Percentiles rank a stretch among this genome's conserved stretches.
These are phyloP conservation scores for Sicyos baderoa DNA, from an alignment of 306 rosid species.

Conservation along the genomic window DNA sequence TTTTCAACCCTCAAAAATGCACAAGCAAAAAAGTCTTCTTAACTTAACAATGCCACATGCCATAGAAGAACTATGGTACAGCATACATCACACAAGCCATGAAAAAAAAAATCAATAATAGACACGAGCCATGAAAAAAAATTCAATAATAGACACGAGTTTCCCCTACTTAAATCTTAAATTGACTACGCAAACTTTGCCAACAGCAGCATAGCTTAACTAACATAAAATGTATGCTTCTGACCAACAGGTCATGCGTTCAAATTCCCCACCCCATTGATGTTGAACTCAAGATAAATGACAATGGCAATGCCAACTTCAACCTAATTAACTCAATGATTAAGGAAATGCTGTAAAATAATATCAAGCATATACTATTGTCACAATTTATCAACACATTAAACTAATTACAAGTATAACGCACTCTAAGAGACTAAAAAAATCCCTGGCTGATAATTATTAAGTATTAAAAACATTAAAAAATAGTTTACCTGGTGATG, in stretches of 20 bases:
- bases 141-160: background rate
- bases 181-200: background rate
- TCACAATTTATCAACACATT: background rate
- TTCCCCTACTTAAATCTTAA: conserved; percentile 4
- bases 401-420: background rate
- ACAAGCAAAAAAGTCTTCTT: background rate
- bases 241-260: too few species aligned
- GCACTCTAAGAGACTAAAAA: background rate
- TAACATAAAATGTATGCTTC: too few species aligned
- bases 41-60: background rate
- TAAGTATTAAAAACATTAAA: too few species aligned
- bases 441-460: background rate
- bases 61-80: background rate
- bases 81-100: background rate
- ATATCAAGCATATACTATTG: background rate
- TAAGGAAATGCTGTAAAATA: background rate
- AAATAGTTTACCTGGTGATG: conserved; percentile 68
- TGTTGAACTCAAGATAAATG: too few species aligned
- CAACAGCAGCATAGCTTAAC: too few species aligned
- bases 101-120: background rate
- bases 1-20: background rate
- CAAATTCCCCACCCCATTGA: too few species aligned
- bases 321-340: background rate
- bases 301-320: background rate
- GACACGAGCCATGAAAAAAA: background rate